Base-by-base conservation (phyloP, 1,139 yeast species). In the Saccharomyces uvarum region DNA sequence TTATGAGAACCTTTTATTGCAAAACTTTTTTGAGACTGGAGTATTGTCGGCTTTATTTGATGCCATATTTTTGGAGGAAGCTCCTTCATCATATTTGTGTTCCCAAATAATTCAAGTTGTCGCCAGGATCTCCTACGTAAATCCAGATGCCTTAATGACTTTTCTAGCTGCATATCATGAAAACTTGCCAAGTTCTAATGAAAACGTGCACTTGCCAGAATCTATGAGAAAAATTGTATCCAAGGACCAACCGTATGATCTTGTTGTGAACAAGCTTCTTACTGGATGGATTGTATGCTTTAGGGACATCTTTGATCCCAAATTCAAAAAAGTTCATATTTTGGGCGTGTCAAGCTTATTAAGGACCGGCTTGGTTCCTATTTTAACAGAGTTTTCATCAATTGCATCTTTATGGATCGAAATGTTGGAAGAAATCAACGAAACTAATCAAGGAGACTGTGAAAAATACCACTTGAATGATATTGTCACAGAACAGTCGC, bases 401-500 rank as follows among this genome's bases (percentile, higher is more conserved):
- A 71, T 84, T 19, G 68, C 84, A 5, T 76, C 82, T 26, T 71
- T 81, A 33, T 75, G 86, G 71, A 77, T 86, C 9, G 78, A 78
- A 54, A 76, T 86, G 57, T 68, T 87, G 53, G 97, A 89, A 63
- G 96, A 89, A 65, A 76, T 86, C 11, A 82, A 84, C 55, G 95
- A 88, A 61, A 70, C 75, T 6, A 70, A 64, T 13, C 73, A 74
- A 14, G 91, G 91, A 0, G 81, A 78, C 52, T 82, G 88, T 61
- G 81, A 77, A 51, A 79, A 76, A n/a, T 86, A 86, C 63, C 82
- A 81, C 59, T 77, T 77, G 50, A 80, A 81, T 58, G 81, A 80
- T 55, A 69, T 57, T 51, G 54, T 66, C 44, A 62, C 64, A 1
- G 70, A 71, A 48, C 75, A 73, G 52, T 57, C 65, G 0, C 46